Conservation (phyloP, 2,329 filamentous ascomycete genomes). For the Thelonectria olida region DNA sequence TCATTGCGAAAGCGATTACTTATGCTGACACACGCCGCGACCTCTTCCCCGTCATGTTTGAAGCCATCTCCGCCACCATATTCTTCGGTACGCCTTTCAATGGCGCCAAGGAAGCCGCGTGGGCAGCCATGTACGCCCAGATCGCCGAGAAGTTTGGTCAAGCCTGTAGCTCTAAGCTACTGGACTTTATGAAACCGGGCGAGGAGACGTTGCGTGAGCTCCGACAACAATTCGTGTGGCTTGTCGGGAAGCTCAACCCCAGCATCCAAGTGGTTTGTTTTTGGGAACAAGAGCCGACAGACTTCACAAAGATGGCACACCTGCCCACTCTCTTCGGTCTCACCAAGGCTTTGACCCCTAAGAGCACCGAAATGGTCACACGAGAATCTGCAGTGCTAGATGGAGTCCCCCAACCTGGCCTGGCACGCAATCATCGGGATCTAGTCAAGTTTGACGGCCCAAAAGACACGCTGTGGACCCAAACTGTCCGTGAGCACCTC, state of each 20-base stretch:
- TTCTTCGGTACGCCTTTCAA: slow-evolving; percentile 55
- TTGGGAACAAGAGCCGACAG: slow-evolving; percentile 51
- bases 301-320: slow-evolving; percentile 42
- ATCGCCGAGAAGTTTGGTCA: slow-evolving; percentile 44
- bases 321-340: slow-evolving; percentile 41
- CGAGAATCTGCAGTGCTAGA: slow-evolving; percentile 51
- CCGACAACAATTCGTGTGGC: slow-evolving; percentile 50
- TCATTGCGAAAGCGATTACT: slow-evolving; percentile 50
- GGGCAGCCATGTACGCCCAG: slow-evolving; percentile 49
- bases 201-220: slow-evolving; percentile 50
- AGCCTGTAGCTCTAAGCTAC: slow-evolving; percentile 47
- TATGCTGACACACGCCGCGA: slow-evolving; percentile 46
- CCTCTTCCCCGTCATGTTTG: slow-evolving; percentile 50
- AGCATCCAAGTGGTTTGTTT: slow-evolving; percentile 47
- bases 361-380: slow-evolving; percentile 50
- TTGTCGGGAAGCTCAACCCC: slow-evolving; percentile 45
- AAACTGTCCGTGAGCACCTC: slow-evolving; percentile 48
- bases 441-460: slow-evolving; percentile 54
- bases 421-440: slow-evolving; percentile 50
- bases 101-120: slow-evolving; percentile 48
- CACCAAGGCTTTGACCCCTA: slow-evolving; percentile 42
- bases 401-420: slow-evolving; percentile 45
- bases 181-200: slow-evolving; percentile 52
- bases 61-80: slow-evolving; percentile 49
- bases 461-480: slow-evolving; percentile 47